A percentile compares a stretch with the other conserved stretches of the same genome.
phyloP scores from a whole-genome alignment of 1,284 basidiomycete genomes.

The Inonotus obliquus region DNA sequence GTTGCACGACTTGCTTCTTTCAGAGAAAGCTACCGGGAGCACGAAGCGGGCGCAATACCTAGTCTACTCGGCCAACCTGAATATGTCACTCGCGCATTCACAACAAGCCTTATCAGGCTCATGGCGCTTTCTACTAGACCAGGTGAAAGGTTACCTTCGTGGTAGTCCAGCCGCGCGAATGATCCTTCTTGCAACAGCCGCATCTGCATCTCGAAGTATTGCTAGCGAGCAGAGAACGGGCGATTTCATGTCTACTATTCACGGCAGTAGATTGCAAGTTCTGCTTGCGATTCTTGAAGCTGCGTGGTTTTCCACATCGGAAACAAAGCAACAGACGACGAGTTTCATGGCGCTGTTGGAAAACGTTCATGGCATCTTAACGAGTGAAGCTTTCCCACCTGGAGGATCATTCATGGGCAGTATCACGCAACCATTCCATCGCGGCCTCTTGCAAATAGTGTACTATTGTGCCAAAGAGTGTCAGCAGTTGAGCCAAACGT shows the following conservation, averaged over 20 bases:
- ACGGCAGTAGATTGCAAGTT: constrained; percentile 70
- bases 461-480: constrained; percentile 72
- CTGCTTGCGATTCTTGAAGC: constrained; percentile 75
- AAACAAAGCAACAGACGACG: constrained; percentile 50
- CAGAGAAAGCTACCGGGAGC: constrained; percentile 38
- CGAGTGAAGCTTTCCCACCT: constrained; percentile 73
- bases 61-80: constrained; percentile 70
- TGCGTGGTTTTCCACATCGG: constrained; percentile 66
- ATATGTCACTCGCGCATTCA: constrained; percentile 79
- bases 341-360: constrained; percentile 59
- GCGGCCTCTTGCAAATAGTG: constrained; percentile 72
- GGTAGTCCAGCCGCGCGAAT: constrained; percentile 50
- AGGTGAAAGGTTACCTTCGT: constrained; percentile 60
- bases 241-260: constrained; percentile 82
- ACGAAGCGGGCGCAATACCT: constrained; percentile 46
- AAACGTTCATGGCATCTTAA: constrained; percentile 62
- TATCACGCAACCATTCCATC: constrained; percentile 71
- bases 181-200: constrained; percentile 54
- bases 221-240: constrained; percentile 70
- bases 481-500: constrained; percentile 45
- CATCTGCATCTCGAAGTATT: constrained; percentile 61
- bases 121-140: constrained; percentile 72
- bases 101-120: constrained; percentile 73
- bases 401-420: constrained; percentile 69
- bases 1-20: constrained; percentile 49